Evolutionary conservation across 2,329 filamentous ascomycete species (phyloP).

Genomic region (Chaetomium sp.): DNA sequence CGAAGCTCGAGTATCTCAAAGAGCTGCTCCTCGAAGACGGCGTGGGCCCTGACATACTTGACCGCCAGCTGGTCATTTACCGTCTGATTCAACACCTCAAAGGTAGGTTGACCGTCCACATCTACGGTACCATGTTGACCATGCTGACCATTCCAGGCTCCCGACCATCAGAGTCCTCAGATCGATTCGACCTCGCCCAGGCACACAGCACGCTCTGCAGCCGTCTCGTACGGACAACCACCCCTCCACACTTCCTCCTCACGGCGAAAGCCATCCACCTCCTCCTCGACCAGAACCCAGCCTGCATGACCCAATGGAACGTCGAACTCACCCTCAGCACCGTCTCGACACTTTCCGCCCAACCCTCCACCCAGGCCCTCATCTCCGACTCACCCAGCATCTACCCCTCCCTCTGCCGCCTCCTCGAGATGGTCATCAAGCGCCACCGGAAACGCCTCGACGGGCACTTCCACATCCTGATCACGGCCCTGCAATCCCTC

Average conservation of each 20-base stretch:
- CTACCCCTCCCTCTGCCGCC: slow-evolving; percentile 53
- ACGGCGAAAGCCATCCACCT: slow-evolving; percentile 47
- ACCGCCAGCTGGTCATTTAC: slow-evolving; percentile 50
- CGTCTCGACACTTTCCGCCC: slow-evolving; percentile 44
- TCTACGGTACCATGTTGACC: not conserved
- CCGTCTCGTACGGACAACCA: slow-evolving; percentile 39
- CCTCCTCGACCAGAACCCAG: slow-evolving; percentile 54
- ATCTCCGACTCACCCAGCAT: slow-evolving; percentile 41
- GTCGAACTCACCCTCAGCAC: slow-evolving; percentile 55
- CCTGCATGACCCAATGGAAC: slow-evolving; percentile 60
- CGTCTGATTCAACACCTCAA: slow-evolving; percentile 46
- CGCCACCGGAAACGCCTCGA: slow-evolving; percentile 63
- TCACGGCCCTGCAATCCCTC: slow-evolving; percentile 58
- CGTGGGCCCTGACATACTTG: slow-evolving; percentile 40
- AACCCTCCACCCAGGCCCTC: slow-evolving; percentile 32
- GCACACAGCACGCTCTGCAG: slow-evolving; percentile 47
- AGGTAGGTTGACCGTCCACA: slow-evolving; percentile 36
- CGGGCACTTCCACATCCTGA: slow-evolving; percentile 62
- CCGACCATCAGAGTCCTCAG: slow-evolving; percentile 16
- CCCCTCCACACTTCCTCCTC: slow-evolving; percentile 42
- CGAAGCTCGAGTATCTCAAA: slow-evolving; percentile 45
- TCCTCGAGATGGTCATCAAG: slow-evolving; percentile 59
- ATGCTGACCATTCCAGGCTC: slow-evolving; percentile 19
- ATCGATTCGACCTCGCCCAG: slow-evolving; percentile 43
- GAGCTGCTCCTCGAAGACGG: slow-evolving; percentile 42